Base-by-base conservation (phyloP, 176 grass and related monocot species). In the Echinochloa phyllopogon region DNA sequence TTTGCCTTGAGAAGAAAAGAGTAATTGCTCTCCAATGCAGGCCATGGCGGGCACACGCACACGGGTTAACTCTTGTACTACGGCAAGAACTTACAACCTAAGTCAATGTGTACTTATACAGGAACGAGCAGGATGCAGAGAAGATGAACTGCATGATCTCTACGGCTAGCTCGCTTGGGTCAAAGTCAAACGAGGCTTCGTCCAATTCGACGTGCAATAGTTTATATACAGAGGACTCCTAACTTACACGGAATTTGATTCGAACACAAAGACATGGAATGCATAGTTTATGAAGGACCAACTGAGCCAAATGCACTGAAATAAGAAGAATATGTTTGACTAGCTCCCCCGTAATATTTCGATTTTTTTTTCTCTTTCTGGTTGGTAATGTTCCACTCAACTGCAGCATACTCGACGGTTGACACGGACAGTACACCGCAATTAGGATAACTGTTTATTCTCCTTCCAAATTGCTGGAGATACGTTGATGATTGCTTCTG, bases 151-250 rank as follows among this genome's bases (percentile, higher is more conserved):
- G 8, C 4, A 18, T 51, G 56, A 6, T 50, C 44, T 13, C 17
- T 42, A 45, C 20, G 58, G 29, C 10, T 60, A 33, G 29, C 14
- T 23, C 36, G 17, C 24, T 49, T 10, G 68, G 23, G 88, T 87
- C 29, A 74, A 87, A 79, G 79, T 90, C 84, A 87, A 67, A 73
- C 49, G 53, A 66, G 38, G 50, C 58, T 58, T 6, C 3, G 79
- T 50, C 73, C 66, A 71, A 67, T 52, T 74, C 8, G 17, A 86
- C 25, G 74, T 2, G 68, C 41, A 60, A 63, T 51, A 67, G 16
- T 79, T 78, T 78, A 82, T 65, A 82, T 38, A 25, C 0, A 2
- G 13, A 61, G 56, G 49, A 52, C 36, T 24, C 6, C 58, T 29
- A 65, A 59, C 56, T 65, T 79, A 12, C 16, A 29, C 21, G 4